Percentiles rank a stretch among this genome's conserved stretches.
These are phyloP conservation scores for Nicotiana undulata DNA, from an alignment of 257 asterid genomes.

Conservation along the genomic window DNA sequence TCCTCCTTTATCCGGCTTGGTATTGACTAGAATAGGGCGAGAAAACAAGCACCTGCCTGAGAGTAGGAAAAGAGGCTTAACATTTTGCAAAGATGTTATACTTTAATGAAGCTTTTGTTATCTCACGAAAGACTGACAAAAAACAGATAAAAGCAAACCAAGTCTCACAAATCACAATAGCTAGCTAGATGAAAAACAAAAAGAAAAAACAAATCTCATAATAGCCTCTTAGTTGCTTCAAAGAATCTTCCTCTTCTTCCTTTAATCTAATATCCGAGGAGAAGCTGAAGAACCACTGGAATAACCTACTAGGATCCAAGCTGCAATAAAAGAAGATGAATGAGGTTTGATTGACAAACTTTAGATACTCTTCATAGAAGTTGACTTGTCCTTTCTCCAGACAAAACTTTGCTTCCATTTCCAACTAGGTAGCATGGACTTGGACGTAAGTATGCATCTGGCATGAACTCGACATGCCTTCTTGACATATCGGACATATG, in stretches of 20 bases:
- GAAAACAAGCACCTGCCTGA: background rate
- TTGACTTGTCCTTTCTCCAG: background rate
- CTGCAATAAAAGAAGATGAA: background rate
- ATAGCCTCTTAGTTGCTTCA: too few relatives aligned
- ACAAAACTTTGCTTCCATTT: background rate
- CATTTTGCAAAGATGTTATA: background rate
- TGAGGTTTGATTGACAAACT: background rate
- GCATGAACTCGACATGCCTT: background rate
- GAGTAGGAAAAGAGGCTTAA: background rate
- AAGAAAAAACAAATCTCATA: background rate
- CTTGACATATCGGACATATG: background rate
- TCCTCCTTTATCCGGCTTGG: background rate
- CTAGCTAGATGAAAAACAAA: background rate
- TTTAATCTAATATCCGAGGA: background rate
- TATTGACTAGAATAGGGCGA: background rate
- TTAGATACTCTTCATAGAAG: background rate
- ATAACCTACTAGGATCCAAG: background rate
- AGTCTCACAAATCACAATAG: background rate
- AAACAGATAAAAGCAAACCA: background rate
- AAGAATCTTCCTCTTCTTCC: too few relatives aligned
- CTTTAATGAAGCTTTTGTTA: background rate
- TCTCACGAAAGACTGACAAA: background rate
- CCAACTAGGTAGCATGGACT: background rate
- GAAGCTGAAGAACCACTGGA: background rate
- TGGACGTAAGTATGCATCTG: background rate